These are phyloP conservation scores for Naumovozyma dairenensis DNA, from an alignment of 805 yeast species.

Conservation along the genomic window DNA sequence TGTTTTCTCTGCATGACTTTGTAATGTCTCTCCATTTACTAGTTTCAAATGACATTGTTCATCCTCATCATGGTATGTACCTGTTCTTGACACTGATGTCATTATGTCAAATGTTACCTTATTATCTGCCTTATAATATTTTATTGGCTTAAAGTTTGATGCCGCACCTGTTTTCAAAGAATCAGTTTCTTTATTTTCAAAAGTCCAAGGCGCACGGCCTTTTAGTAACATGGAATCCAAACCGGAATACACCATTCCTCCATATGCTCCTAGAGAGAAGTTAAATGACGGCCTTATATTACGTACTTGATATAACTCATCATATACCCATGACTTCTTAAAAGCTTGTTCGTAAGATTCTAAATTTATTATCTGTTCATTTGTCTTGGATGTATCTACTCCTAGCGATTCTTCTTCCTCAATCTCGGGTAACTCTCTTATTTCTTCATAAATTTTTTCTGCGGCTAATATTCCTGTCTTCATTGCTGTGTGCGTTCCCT, in stretches of 20 bases:
- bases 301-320: slow-evolving; percentile 77
- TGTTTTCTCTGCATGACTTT: slow-evolving; percentile 55
- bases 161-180: slow-evolving; percentile 66
- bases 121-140: slow-evolving; percentile 96
- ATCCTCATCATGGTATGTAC: slow-evolving; percentile 91
- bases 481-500: slow-evolving; percentile 97
- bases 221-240: slow-evolving; percentile 64
- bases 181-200: slow-evolving; percentile 60
- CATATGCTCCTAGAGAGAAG: slow-evolving; percentile 60
- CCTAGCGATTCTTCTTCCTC: slow-evolving; percentile 29
- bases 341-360: slow-evolving; percentile 53
- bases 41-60: slow-evolving; percentile 79
- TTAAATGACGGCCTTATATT: slow-evolving; percentile 90
- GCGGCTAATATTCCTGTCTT: slow-evolving; percentile 95
- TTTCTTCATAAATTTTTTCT: slow-evolving; percentile 54
- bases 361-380: slow-evolving; percentile 38
- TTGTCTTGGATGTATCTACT: slow-evolving; percentile 17
- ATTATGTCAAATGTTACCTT: slow-evolving; percentile 79
- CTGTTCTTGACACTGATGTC: slow-evolving; percentile 94
- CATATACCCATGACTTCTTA: slow-evolving; percentile 72
- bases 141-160: slow-evolving; percentile 53
- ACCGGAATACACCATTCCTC: slow-evolving; percentile 82
- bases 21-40: slow-evolving; percentile 47
- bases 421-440: slow-evolving; percentile 36
- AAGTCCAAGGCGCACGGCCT: slow-evolving; percentile 86